phyloP scores from a whole-genome alignment of 768 basidiomycete species.

The Lentinula sp. region DNA sequence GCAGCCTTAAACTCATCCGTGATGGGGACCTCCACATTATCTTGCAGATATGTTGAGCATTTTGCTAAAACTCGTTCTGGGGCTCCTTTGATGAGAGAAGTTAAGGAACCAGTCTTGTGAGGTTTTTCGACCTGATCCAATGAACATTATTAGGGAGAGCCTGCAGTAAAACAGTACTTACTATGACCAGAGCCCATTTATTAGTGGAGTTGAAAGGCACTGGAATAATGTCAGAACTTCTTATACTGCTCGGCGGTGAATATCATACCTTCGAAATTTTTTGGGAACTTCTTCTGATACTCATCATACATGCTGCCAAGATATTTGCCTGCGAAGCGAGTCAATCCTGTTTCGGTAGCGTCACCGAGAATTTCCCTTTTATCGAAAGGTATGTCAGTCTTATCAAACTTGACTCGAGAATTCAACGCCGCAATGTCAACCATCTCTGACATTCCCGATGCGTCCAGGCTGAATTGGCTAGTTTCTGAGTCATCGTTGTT shows the following conservation, averaged over 20 bases:
- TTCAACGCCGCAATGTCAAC: conserved; percentile 61
- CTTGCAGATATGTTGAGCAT: conserved; percentile 53
- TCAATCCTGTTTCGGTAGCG: conserved; percentile 71
- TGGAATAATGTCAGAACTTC: neutral
- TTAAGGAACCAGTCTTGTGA: conserved; percentile 41
- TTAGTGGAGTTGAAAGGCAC: conserved; percentile 71
- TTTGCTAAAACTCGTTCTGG: conserved; percentile 64
- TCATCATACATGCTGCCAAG: conserved; percentile 46
- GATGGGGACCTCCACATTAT: conserved; percentile 41
- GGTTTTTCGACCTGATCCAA: conserved; percentile 44
- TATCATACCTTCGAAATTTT: conserved; percentile 51
- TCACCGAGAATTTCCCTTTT: conserved; percentile 60
- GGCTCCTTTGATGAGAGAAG: conserved; percentile 62
- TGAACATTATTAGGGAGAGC: neutral
- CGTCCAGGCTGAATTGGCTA: conserved; percentile 39
- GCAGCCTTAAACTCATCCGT: conserved; percentile 45
- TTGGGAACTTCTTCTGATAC: conserved; percentile 42
- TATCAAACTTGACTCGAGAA: conserved; percentile 67
- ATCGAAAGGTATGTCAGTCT: conserved; percentile 53
- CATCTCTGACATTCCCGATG: conserved; percentile 59
- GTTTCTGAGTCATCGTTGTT: conserved; percentile 62
- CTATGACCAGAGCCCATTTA: conserved; percentile 69
- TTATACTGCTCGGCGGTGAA: neutral
- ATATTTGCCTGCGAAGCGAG: conserved; percentile 57
- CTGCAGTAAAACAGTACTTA: conserved; percentile 22